Percentiles rank a stretch among this genome's conserved stretches.
phyloP scores from a whole-genome alignment of 2,329 filamentous ascomycete genomes.

The Orbilia blumenaviensis region DNA sequence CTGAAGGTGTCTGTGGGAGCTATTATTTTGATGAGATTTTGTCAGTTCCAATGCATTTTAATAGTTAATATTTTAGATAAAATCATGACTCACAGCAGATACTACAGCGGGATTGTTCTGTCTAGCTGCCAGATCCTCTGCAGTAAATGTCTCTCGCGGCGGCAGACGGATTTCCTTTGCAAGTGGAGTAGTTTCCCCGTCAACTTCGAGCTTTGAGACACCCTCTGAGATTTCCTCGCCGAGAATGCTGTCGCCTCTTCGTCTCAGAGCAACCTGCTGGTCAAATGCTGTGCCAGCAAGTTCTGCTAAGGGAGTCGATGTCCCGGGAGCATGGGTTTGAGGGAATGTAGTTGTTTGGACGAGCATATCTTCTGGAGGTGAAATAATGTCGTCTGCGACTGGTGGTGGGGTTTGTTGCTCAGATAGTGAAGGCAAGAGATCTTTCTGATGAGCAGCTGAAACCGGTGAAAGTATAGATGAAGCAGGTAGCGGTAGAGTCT shows the following conservation, averaged over 20 bases:
- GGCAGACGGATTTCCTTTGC: constrained; percentile 7
- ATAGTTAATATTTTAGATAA: background rate
- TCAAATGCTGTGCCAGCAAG: constrained; percentile 48
- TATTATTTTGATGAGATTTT: background rate
- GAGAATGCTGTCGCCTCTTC: constrained; percentile 45
- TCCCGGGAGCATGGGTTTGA: background rate
- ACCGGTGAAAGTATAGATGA: constrained; percentile 47
- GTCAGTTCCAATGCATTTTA: background rate
- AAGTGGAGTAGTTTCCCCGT: background rate
- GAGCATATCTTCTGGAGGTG: constrained; percentile 45
- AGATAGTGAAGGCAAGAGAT: constrained; percentile 24
- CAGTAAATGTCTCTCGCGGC: background rate
- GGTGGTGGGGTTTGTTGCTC: constrained; percentile 28
- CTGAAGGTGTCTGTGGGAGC: constrained; percentile 47
- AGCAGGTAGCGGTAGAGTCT: constrained; percentile 46
- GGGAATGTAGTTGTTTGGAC: constrained; percentile 11
- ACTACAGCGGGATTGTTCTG: constrained; percentile 41
- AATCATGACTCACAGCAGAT: constrained; percentile 27
- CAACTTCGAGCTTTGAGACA: constrained; percentile 30
- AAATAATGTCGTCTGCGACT: constrained; percentile 20
- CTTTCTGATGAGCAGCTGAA: constrained; percentile 35
- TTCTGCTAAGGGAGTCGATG: constrained; percentile 40
- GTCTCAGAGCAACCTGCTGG: constrained; percentile 46
- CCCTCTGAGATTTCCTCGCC: constrained; percentile 46
- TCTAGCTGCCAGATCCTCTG: constrained; percentile 25